Evolutionary conservation across 2,329 filamentous ascomycete genomes (phyloP).

Genomic region (Chalaropsis ovoidea): DNA sequence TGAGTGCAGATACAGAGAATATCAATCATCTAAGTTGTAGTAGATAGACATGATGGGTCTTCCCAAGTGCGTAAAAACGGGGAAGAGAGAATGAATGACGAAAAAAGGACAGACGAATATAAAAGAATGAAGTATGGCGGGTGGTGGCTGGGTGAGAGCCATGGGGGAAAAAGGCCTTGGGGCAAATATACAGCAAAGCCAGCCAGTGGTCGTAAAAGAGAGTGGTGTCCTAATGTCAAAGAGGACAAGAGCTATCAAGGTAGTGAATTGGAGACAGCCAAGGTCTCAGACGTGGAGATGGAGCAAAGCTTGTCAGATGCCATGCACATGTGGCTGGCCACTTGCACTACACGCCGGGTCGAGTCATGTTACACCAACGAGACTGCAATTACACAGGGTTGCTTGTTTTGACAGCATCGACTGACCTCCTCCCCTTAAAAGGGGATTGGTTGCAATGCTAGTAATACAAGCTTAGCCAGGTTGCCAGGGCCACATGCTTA

Average conservation of each 20-base stretch:
- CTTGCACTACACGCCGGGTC: slow-evolving; percentile 4
- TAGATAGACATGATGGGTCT: background rate
- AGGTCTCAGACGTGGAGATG: background rate
- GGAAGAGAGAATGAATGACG: background rate
- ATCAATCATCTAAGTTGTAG: background rate
- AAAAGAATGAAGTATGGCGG: background rate
- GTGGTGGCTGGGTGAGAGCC: background rate
- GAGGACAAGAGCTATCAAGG: background rate
- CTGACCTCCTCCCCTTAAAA: background rate
- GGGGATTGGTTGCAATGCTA: background rate
- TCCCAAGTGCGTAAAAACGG: background rate
- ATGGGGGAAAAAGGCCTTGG: background rate
- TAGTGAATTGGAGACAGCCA: background rate
- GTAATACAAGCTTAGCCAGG: background rate
- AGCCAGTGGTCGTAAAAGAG: background rate
- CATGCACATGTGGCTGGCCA: background rate
- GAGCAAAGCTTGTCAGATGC: background rate
- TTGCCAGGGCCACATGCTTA: background rate
- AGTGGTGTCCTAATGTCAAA: slow-evolving; percentile 4
- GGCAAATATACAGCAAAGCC: background rate
- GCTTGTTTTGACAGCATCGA: slow-evolving; percentile 6
- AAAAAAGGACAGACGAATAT: background rate
- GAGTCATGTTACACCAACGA: slow-evolving; percentile 7
- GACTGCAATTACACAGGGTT: slow-evolving; percentile 13
- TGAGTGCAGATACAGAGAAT: background rate